These are phyloP conservation scores for Naumovozyma castellii DNA, from an alignment of 805 yeast genomes.

Conservation along the genomic window DNA sequence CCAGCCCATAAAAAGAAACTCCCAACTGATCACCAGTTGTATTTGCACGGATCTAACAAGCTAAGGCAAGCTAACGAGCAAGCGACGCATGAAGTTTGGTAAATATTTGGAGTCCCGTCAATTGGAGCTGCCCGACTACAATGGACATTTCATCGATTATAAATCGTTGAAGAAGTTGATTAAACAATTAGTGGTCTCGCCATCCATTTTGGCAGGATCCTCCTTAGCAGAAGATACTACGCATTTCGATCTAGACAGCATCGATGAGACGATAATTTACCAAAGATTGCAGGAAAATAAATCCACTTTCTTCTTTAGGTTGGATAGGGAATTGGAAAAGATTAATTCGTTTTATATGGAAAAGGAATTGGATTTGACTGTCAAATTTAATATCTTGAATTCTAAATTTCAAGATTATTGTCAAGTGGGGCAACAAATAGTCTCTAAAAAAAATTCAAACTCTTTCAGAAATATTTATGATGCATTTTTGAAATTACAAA, in stretches of 20 bases:
- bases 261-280: constrained; percentile 34
- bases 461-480: constrained; percentile 76
- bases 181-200: constrained; percentile 57
- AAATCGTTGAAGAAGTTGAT: constrained; percentile 88
- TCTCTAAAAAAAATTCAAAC: constrained; percentile 47
- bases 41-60: no score
- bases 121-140: constrained; percentile 88
- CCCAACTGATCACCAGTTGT: neutral
- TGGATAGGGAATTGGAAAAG: constrained; percentile 91
- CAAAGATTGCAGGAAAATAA: constrained; percentile 74
- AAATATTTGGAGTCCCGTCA: constrained; percentile 90
- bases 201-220: constrained; percentile 15
- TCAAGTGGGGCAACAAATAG: constrained; percentile 35
- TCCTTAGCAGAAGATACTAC: neutral
- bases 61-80: no score
- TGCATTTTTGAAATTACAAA: constrained; percentile 79
- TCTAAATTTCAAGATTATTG: constrained; percentile 53
- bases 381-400: constrained; percentile 65
- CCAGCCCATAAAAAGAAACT: no score
- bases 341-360: constrained; percentile 87
- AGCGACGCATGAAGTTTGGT: constrained; percentile 91
- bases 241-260: constrained; percentile 3
- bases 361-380: constrained; percentile 78
- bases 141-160: constrained; percentile 88
- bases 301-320: constrained; percentile 74